A percentile compares a stretch with the other conserved stretches of the same genome.
phyloP scores from a whole-genome alignment of 441 rosid genomes.

The Mallotus japonicus region DNA sequence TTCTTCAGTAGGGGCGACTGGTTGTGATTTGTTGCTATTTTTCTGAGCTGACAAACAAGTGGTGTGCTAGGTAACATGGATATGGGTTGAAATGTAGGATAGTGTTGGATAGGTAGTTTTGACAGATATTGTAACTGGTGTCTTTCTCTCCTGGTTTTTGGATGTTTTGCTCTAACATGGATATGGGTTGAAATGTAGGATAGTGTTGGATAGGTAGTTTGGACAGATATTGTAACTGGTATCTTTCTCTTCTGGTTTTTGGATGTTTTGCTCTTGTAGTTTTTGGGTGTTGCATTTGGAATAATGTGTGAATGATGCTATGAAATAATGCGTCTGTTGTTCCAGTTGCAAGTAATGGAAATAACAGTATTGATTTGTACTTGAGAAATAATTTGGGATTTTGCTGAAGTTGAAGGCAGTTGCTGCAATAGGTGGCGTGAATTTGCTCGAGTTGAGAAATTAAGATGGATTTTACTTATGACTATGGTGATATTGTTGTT shows the following conservation, averaged over 20 bases:
- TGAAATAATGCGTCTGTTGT: not conserved
- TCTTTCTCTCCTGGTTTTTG: no score
- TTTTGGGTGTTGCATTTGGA: not conserved
- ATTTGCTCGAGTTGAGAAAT: not conserved
- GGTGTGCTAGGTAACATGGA: no score
- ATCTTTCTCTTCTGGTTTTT: not conserved
- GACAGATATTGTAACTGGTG: not conserved
- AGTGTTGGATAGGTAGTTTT: not conserved
- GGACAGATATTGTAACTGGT: not conserved
- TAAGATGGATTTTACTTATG: not conserved
- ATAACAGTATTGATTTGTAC: not conserved
- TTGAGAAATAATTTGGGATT: not conserved
- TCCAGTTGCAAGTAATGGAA: not conserved
- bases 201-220: not conserved
- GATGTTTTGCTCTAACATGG: not conserved
- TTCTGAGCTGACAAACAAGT: not conserved
- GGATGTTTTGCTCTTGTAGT: not conserved
- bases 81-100: not conserved
- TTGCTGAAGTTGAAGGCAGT: slow-evolving; percentile 5
- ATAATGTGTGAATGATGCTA: not conserved
- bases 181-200: not conserved
- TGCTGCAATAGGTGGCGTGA: not conserved
- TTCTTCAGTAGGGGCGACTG: no score
- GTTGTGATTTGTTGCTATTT: not conserved
- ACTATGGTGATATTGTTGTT: not conserved